These are phyloP conservation scores for Hypomyces perniciosus DNA, from an alignment of 2,329 filamentous ascomycete species.

Conservation along the genomic window DNA sequence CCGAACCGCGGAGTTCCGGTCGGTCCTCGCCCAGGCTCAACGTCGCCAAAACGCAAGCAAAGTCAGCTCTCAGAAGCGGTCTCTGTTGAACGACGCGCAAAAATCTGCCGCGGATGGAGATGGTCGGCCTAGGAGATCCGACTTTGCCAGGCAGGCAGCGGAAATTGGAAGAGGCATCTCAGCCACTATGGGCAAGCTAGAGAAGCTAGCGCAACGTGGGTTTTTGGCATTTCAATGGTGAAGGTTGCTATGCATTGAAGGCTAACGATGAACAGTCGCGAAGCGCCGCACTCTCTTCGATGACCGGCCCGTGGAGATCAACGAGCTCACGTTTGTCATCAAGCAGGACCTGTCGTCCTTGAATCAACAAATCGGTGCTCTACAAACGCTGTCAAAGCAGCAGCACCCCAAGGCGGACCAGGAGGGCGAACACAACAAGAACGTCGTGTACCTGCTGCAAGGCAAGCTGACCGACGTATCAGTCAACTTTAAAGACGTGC, in stretches of 20 bases:
- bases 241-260: neutral
- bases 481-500: constrained; percentile 93
- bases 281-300: constrained; percentile 96
- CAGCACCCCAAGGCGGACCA: constrained; percentile 70
- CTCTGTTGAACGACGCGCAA: constrained; percentile 69
- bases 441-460: constrained; percentile 87
- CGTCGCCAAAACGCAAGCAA: constrained; percentile 72
- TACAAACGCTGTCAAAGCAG: constrained; percentile 72
- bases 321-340: constrained; percentile 94
- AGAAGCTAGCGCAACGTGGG: constrained; percentile 80
- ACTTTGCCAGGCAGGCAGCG: constrained; percentile 87
- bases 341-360: constrained; percentile 85
- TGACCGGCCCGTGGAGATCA: constrained; percentile 92
- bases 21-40: constrained; percentile 81
- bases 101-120: constrained; percentile 56
- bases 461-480: constrained; percentile 88
- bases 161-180: constrained; percentile 90
- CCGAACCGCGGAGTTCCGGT: constrained; percentile 90
- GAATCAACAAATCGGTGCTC: constrained; percentile 78
- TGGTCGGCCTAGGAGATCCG: constrained; percentile 61
- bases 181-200: constrained; percentile 88
- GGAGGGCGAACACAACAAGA: constrained; percentile 96
- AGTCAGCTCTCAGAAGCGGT: constrained; percentile 71
- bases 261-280: constrained; percentile 55
- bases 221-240: constrained; percentile 12